A percentile compares a stretch with the other conserved stretches of the same genome.
These are phyloP conservation scores for Emydomyces testavorans DNA, from an alignment of 2,329 filamentous ascomycete species.

Conservation along the genomic window DNA sequence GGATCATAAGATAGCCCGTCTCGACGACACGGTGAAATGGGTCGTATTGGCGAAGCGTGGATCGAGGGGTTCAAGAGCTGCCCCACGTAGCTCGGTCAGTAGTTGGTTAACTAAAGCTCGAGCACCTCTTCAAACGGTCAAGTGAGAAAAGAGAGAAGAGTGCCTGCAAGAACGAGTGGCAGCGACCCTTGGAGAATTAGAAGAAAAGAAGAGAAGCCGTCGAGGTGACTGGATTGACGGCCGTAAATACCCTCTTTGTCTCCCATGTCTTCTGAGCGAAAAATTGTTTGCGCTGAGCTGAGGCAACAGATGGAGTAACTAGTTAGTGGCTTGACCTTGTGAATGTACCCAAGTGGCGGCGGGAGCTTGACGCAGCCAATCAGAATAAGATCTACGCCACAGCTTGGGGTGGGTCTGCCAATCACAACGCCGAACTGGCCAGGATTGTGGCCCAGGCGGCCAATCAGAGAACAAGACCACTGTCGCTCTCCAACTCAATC, in stretches of 20 bases:
- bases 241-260: too few relatives aligned
- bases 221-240: too few relatives aligned
- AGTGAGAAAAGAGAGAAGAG: not conserved
- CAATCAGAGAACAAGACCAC: not conserved
- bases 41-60: slow-evolving; percentile 5
- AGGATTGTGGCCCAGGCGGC: not conserved
- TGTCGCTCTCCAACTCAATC: not conserved
- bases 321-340: not conserved
- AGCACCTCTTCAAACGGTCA: not conserved
- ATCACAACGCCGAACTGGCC: not conserved
- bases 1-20: too few relatives aligned
- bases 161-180: too few relatives aligned
- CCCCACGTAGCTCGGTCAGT: not conserved
- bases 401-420: not conserved
- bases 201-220: too few relatives aligned
- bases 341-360: slow-evolving; percentile 1
- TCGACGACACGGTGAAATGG: too few relatives aligned
- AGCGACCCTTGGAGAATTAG: too few relatives aligned
- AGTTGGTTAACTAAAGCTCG: not conserved
- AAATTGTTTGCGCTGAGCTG: slow-evolving; percentile 10
- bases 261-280: not conserved
- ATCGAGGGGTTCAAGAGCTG: not conserved
- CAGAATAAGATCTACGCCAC: not conserved
- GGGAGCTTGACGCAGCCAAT: slow-evolving; percentile 2
- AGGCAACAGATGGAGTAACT: not conserved